These are phyloP conservation scores for Salix caprea DNA, from an alignment of 345 rosid species.

Conservation along the genomic window DNA sequence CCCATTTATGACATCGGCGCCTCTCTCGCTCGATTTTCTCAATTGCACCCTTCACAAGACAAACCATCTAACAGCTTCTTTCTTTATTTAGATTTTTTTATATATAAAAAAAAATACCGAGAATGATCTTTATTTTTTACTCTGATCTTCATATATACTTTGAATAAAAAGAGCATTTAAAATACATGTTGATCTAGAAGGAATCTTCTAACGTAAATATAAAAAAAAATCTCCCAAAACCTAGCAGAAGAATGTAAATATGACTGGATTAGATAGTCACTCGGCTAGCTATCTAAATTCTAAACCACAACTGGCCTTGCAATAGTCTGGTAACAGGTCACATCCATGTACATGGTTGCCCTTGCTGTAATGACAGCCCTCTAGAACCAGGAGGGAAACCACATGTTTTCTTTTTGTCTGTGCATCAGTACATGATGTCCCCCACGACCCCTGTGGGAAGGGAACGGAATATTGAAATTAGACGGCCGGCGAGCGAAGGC, in stretches of 20 bases:
- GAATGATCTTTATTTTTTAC: no score
- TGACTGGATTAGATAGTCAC: not conserved
- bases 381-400: not conserved
- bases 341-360: not conserved
- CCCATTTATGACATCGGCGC: not conserved
- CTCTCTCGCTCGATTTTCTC: not conserved
- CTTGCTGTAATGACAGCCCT: not conserved
- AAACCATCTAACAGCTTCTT: not conserved
- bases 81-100: no score
- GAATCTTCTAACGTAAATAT: no score
- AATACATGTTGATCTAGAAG: not conserved
- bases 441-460: not conserved
- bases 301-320: not conserved
- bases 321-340: not conserved
- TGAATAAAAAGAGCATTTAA: no score
- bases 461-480: not conserved
- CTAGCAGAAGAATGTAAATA: no score
- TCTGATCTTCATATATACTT: no score
- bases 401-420: not conserved
- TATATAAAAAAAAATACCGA: no score
- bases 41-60: not conserved
- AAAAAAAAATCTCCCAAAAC: no score
- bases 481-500: not conserved
- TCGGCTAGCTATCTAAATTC: no score
- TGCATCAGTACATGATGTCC: not conserved